Base-by-base conservation (phyloP, 169 alveolate species). In the Theileria sp. region DNA sequence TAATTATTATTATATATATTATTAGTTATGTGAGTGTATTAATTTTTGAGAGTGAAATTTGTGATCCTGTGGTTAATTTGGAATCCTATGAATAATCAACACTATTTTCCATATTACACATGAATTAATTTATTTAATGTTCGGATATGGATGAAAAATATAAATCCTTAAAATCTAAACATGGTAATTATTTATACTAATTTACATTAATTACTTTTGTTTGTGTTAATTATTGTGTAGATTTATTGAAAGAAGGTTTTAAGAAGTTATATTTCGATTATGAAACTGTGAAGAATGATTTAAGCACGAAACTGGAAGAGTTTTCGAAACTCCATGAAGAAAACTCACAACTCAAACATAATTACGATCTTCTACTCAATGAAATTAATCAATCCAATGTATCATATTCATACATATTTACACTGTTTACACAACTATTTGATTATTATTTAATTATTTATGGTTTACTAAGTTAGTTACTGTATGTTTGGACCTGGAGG, bases 251-350 rank as follows among this genome's bases (percentile, higher is more conserved):
- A 23, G 86, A 76, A 13, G 89, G 86, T 6, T 79, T 69, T 13
- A 83, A 83, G 65, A 70, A 77, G 64, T 23, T 83, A 4, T 80
- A 83, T 38, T 65, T 51, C 13, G 89, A 83, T 32, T 77, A 36
- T 44, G 89, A 77, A 23, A 50, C 73, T 17, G 32, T 67, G 4
- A 83, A 75, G 50, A 69, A 56, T 38, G 89, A 83, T 49, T 26
- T 83, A 54, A 49, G 34, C 1, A 49, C 77, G n/a, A 83, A 77
- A 73, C 50, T 26, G 38, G 81, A 66, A 17, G 80, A 58, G 58
- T 83, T 70, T 65, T 71, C 67, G 8, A 58, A 21, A 30, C 66
- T 83, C 28, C 80, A 83, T 19, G 89, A 83, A 32, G 85, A 83
- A 61, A 54, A 83, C 75, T 50, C 74, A 12, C 72, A 83, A 19